Conservation (phyloP, 148 eudicot species). For the Suaeda aralocaspica region DNA sequence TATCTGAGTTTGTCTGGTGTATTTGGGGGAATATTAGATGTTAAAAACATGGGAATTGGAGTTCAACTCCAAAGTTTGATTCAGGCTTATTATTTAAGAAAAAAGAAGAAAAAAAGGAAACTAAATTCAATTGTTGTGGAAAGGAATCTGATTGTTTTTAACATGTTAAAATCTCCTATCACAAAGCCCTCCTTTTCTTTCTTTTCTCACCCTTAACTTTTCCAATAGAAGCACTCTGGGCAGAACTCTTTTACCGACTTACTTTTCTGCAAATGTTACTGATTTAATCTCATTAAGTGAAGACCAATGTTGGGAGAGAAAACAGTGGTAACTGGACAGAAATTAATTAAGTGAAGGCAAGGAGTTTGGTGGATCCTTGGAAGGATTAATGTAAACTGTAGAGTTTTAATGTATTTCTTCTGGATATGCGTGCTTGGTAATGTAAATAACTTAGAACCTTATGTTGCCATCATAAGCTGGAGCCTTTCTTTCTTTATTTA, state of each 20-base stretch:
- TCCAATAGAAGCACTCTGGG: not conserved
- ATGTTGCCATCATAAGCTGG: constrained; percentile 8
- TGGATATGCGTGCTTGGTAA: not conserved
- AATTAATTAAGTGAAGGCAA: not conserved
- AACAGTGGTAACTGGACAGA: not conserved
- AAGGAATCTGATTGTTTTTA: not conserved
- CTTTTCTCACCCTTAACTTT: not conserved
- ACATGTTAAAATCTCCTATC: no score
- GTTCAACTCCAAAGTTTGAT: no score
- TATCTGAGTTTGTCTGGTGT: not conserved
- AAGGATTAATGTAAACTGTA: not conserved
- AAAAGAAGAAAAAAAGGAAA: no score
- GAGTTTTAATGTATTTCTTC: not conserved
- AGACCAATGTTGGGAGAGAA: not conserved
- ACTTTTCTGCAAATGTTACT: no score
- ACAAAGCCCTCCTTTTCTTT: not conserved
- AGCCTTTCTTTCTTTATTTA: not conserved
- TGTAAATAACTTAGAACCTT: not conserved
- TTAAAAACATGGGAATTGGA: no score
- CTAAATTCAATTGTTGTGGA: not conserved
- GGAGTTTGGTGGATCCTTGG: not conserved
- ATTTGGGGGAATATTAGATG: not conserved
- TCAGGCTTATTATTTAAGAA: no score
- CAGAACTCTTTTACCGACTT: not conserved
- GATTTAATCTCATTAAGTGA: not conserved